Base-by-base conservation (phyloP, 805 yeast genomes). In the Suhomyces sp. region DNA sequence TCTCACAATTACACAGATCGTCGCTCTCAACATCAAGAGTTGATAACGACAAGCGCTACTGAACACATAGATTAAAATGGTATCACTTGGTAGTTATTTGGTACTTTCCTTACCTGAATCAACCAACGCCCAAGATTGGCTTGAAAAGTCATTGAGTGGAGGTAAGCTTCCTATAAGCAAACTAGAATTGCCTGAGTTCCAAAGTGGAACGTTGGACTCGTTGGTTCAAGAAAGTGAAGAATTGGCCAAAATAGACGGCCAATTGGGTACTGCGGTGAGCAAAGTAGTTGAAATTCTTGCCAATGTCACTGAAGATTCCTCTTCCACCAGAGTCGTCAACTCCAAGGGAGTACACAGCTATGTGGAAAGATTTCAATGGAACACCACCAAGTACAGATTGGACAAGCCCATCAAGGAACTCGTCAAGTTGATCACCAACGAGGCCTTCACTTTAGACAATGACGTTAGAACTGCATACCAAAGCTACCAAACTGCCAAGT, bases 141-240 rank as follows among this genome's bases (percentile, higher is more conserved):
- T 89, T 54, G 83, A 84, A 58, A 69, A 77, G 49, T 68, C 73
- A 29, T 72, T 87, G 54, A 71, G 80, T 55, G 81, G 77, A 22
- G 92, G 91, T 19, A 79, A 75, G 59, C 78, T 81, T 41, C 84
- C 82, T 47, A 76, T 89, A 33, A 69, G 77, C 50, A 73, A 79
- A 52, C 81, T 88, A 54, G 74, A 77, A 35, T 77, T 91, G 49
- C 98, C 98, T 6, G 84, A 79, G 56, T 93, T 94, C 72, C 93
- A 94, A 70, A 90, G 94, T 57, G 97, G 97, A 27, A 92, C 98
- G 10, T 80, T 94, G 65, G 99, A 94, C 71, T 86, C 91, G 29
- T 79, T 94, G 55, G 96, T 94, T 51, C 85, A 87, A 61, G 92
- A 92, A 71, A 84, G 92, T 68, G 99, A 94, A 64, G 98, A 93